Evolutionary conservation across 495 filamentous ascomycete genomes (phyloP), one percentile per base, ranked within the genome.

Genomic region (Penicillium pulvis): DNA sequence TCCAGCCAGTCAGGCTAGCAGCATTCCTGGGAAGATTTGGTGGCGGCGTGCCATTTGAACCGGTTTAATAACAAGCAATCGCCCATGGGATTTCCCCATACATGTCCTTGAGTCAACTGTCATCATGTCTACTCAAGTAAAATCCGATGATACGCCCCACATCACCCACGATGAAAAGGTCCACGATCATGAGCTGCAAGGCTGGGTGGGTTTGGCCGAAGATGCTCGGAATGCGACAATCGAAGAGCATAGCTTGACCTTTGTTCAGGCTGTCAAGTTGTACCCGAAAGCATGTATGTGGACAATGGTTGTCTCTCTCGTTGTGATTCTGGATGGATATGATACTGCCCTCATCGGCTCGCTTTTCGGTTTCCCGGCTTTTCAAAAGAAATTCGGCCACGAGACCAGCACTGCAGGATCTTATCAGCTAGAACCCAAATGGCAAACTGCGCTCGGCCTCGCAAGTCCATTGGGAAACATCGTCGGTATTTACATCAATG

Each of bases 241-340:
- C 4, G 9, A 52, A 9, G 75, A 79, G 47, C 75, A 72, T 55
- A 71, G 69, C 12, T 76, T 79, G 73, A 74, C 67, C 52, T 53
- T 75, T 31, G 52, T 64, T 35, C 62, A 79, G 50, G 73, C 71
- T 14, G 61, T 83, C 45, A 74, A 69, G 45, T 68, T 77, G 41
- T 84, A 83, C 56, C 81, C 81, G 19, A 81, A 82, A 53, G 81
- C 81, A 6, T 72, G 79, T 10, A 61, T 59, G 16, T 83, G 77
- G 78, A 77, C 75, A 2, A 61, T 79, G 49, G 49, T 77, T 7
- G 63, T 81, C 19, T 80, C 78, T 12, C 61, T 75, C 51, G 62
- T 70, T 1, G 75, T 83, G 23, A 67, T 80, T 56, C 81, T 83
- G 78, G 79, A 82, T 59, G 80, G 80, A 10, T 83, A 80, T 61